These are phyloP conservation scores for Apostasia shenzhenica DNA, from an alignment of 106 monocot species.

Conservation along the genomic window DNA sequence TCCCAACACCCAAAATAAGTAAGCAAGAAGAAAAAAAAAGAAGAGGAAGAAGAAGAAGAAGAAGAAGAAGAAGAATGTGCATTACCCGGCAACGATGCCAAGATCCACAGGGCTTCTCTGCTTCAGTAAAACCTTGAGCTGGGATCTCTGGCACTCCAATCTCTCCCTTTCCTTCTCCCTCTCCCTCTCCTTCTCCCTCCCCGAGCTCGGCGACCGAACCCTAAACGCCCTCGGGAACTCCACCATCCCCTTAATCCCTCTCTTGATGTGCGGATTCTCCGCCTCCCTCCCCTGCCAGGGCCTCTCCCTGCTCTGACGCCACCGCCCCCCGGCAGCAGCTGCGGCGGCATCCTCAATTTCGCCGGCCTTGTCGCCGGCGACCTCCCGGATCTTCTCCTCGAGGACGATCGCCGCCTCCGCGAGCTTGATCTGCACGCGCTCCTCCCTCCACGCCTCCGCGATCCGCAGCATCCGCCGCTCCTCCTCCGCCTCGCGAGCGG, in stretches of 20 bases:
- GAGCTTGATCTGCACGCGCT: constrained; percentile 51
- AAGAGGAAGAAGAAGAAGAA: too few relatives aligned
- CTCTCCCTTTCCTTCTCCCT: not conserved
- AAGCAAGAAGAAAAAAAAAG: too few relatives aligned
- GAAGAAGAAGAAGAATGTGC: too few relatives aligned
- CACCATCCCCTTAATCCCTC: constrained; percentile 80
- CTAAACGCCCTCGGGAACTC: constrained; percentile 57
- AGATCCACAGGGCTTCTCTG: too few relatives aligned
- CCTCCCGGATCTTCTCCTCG: constrained; percentile 36
- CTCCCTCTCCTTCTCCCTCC: constrained; percentile 11
- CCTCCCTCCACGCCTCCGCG: constrained; percentile 34
- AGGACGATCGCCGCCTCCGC: constrained; percentile 30
- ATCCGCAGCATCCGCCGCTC: constrained; percentile 30
- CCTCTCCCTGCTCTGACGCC: not conserved
- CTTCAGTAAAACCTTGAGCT: constrained; percentile 36
- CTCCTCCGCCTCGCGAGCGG: constrained; percentile 31
- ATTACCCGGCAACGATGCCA: too few relatives aligned
- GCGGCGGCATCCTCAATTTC: not conserved
- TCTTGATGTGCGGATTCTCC: constrained; percentile 87
- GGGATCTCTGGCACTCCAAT: constrained; percentile 56
- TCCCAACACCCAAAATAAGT: too few relatives aligned
- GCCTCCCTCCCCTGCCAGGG: constrained; percentile 23
- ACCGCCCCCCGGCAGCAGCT: not conserved
- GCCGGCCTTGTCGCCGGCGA: not conserved
- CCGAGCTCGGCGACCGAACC: constrained; percentile 10